phyloP scores from a whole-genome alignment of 352 stramenopile species.

The Phytophthora pini region DNA sequence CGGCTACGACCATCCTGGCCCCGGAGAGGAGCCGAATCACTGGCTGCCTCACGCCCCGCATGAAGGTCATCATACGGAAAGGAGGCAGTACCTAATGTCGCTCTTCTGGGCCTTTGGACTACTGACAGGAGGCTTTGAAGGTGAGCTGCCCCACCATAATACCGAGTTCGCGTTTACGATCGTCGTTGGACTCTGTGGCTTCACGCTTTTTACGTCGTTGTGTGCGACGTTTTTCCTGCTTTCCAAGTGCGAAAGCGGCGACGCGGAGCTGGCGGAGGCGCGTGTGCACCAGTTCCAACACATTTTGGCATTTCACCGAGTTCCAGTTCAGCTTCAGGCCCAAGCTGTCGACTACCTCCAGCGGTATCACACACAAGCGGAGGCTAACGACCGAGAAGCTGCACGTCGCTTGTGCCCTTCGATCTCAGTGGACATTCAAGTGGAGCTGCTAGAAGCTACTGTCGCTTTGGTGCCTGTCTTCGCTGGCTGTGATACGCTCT shows the following conservation, averaged over 20 bases:
- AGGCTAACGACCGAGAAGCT: constrained; percentile 68
- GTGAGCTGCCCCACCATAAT: constrained; percentile 57
- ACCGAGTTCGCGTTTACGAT: constrained; percentile 72
- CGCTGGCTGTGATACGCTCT: constrained; percentile 58
- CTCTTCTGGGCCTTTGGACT: constrained; percentile 76
- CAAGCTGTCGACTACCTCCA: constrained; percentile 75
- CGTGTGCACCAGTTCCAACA: constrained; percentile 76
- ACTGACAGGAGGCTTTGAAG: constrained; percentile 63
- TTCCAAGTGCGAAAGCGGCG: constrained; percentile 71
- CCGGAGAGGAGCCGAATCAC: constrained; percentile 40
- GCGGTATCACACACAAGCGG: constrained; percentile 65
- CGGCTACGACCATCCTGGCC: constrained; percentile 38
- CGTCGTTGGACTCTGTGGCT: constrained; percentile 57
- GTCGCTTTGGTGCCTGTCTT: constrained; percentile 71
- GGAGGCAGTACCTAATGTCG: constrained; percentile 56
- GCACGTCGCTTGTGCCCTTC: constrained; percentile 71
- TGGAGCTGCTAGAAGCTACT: constrained; percentile 59
- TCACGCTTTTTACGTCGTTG: constrained; percentile 73
- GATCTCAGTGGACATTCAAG: constrained; percentile 73
- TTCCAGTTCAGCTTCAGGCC: constrained; percentile 51
- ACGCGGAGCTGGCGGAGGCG: constrained; percentile 60
- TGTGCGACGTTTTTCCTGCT: constrained; percentile 81
- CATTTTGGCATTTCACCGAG: constrained; percentile 68
- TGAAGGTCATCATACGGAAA: constrained; percentile 10
- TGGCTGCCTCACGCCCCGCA: constrained; percentile 51